Base-by-base conservation (phyloP, 257 asterid species). In the Plantago ovata region DNA sequence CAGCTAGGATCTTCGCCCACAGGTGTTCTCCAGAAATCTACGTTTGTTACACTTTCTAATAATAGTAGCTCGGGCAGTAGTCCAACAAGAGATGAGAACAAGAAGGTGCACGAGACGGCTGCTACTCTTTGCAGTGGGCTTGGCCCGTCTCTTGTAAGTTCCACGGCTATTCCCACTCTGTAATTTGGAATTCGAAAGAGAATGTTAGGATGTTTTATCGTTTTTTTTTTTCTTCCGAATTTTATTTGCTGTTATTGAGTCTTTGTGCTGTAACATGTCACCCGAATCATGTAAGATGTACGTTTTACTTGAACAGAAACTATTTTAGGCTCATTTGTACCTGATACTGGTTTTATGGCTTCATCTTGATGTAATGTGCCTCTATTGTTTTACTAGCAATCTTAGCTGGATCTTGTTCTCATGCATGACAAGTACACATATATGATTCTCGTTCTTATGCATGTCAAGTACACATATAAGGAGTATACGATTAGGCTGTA, bases 51-150 rank as follows among this genome's bases (percentile, higher is more conserved):
- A 2, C 82, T 79, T 32, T 82, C 95, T 16, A 86, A 84, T n/a
- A 86, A 84, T 79, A 86, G 90, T 75, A 82, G 97, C 50, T 77
- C 88, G 0, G 95, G 82, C 21, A 75, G 90, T 57, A 85, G 94
- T 62, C 85, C 85, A 10, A 70, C 72, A 13, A 67, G 75, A 44
- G 60, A 68, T 19, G 93, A 76, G 13, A 76, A 65, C 66, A 74
- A 79, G 66, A 77, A 75, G 65, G 77, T 66, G n/a, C 67, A 64
- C 0, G 77, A 82, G 21, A 18, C n/a, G n/a, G n/a, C 38, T 13
- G 68, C 52, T 19, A 61, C 66, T 54, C 67, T 77, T 28, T 71
- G 78, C 61, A 79, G 71, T 60, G 81, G 69, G 28, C 72, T 73
- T 16, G 84, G 83, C 22, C 72, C 81, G n/a, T 72, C 76, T n/a